These are phyloP conservation scores for Trichoderma sp. DNA, from an alignment of 2,329 filamentous ascomycete species.

Conservation along the genomic window DNA sequence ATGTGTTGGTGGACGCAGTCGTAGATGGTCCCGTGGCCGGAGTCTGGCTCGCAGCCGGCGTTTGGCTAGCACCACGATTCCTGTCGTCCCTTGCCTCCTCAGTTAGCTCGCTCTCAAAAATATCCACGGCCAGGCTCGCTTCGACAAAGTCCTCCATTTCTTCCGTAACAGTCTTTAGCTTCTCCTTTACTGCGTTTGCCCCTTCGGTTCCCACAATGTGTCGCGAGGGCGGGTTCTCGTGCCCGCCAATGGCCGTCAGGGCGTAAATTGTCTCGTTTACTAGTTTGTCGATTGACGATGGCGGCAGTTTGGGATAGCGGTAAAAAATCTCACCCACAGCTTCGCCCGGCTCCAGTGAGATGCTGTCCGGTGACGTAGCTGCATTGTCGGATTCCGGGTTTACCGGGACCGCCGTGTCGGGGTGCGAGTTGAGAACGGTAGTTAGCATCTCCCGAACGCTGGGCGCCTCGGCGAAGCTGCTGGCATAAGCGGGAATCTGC, in stretches of 20 bases:
- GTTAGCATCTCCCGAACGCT: slow-evolving; percentile 80
- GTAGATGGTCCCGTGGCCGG: slow-evolving; percentile 11
- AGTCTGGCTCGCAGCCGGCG: neutral
- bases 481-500: slow-evolving; percentile 57
- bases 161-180: slow-evolving; percentile 92
- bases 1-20: neutral
- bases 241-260: slow-evolving; percentile 85
- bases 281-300: slow-evolving; percentile 66
- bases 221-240: slow-evolving; percentile 90
- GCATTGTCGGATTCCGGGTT: slow-evolving; percentile 30
- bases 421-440: slow-evolving; percentile 73
- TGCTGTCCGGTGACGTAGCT: slow-evolving; percentile 33
- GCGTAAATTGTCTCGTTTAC: slow-evolving; percentile 90
- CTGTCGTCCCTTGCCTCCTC: slow-evolving; percentile 49
- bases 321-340: slow-evolving; percentile 52
- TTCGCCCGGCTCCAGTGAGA: slow-evolving; percentile 34
- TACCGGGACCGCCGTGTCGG: slow-evolving; percentile 54
- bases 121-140: slow-evolving; percentile 81
- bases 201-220: slow-evolving; percentile 94
- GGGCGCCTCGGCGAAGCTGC: slow-evolving; percentile 59
- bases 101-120: slow-evolving; percentile 58
- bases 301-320: slow-evolving; percentile 72
- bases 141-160: slow-evolving; percentile 96
- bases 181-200: slow-evolving; percentile 85
- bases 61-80: slow-evolving; percentile 29